phyloP scores from a whole-genome alignment of 225 moss, liverwort and hornwort genomes.

The Rhytidiadelphus loreus region DNA sequence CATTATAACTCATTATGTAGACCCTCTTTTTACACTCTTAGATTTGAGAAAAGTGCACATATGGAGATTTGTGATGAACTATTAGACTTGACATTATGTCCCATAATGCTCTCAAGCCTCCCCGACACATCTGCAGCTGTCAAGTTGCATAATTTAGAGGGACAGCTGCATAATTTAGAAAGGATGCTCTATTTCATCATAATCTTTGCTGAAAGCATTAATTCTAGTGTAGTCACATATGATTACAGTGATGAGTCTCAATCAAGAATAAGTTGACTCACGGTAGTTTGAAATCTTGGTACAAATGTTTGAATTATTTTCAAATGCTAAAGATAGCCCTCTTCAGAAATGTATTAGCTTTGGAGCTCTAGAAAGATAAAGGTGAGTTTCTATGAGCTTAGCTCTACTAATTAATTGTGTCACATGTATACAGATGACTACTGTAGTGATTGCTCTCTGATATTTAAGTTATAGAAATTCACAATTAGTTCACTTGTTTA shows the following conservation, averaged over 20 bases:
- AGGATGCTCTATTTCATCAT: not conserved
- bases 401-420: too few species aligned
- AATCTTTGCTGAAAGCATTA: not conserved
- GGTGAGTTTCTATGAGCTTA: too few species aligned
- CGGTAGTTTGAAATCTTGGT: not conserved
- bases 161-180: not conserved
- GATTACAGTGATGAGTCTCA: not conserved
- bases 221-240: not conserved
- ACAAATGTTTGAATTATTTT: not conserved
- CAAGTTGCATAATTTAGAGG: not conserved
- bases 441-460: too few species aligned
- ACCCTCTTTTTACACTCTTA: too few species aligned
- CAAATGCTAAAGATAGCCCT: not conserved
- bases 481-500: not conserved
- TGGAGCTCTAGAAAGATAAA: too few species aligned
- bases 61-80: too few species aligned
- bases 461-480: too few species aligned
- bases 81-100: too few species aligned
- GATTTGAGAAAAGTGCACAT: too few species aligned
- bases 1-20: too few species aligned
- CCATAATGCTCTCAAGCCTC: too few species aligned
- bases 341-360: not conserved
- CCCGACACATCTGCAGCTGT: not conserved
- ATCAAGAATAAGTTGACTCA: not conserved
- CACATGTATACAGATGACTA: too few species aligned